A percentile compares a stretch with the other conserved stretches of the same genome.
These are phyloP conservation scores for Adansonia grandidieri DNA, from an alignment of 441 rosid genomes.

Conservation along the genomic window DNA sequence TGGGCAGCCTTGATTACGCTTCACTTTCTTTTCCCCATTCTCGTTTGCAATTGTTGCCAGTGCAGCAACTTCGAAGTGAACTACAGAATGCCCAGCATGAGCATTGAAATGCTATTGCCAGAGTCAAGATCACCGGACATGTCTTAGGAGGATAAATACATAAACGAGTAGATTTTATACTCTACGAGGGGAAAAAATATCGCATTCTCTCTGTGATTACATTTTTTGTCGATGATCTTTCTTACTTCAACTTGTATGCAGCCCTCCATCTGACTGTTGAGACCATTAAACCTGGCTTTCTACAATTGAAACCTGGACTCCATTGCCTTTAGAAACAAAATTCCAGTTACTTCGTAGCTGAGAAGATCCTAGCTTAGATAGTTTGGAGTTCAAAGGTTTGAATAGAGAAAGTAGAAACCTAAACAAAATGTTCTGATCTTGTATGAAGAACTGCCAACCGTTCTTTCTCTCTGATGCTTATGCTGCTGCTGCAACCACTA, in stretches of 20 bases:
- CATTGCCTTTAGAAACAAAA: not conserved
- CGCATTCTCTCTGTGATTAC: not conserved
- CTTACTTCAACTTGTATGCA: not conserved
- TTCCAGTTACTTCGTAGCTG: not conserved
- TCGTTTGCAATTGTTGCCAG: conserved; percentile 12
- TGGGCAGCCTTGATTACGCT: not conserved
- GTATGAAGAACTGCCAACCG: not conserved
- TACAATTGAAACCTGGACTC: not conserved
- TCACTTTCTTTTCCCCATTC: not conserved
- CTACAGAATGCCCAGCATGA: not conserved
- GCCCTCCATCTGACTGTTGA: not conserved
- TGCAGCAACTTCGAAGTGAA: conserved; percentile 16
- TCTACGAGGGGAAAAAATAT: not conserved
- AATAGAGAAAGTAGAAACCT: not conserved
- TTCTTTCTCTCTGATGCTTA: not conserved
- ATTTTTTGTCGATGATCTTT: no score
- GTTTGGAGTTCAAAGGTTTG: not conserved
- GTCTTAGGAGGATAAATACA: not conserved
- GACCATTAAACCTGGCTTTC: not conserved
- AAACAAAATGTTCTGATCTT: not conserved
- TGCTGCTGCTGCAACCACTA: not conserved
- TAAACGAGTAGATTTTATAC: not conserved
- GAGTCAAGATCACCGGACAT: not conserved
- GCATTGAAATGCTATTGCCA: conserved; percentile 10
- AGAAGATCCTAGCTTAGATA: not conserved